phyloP scores from a whole-genome alignment of 176 grass and related monocot genomes.

The Rhipidocladum racemiflorum region DNA sequence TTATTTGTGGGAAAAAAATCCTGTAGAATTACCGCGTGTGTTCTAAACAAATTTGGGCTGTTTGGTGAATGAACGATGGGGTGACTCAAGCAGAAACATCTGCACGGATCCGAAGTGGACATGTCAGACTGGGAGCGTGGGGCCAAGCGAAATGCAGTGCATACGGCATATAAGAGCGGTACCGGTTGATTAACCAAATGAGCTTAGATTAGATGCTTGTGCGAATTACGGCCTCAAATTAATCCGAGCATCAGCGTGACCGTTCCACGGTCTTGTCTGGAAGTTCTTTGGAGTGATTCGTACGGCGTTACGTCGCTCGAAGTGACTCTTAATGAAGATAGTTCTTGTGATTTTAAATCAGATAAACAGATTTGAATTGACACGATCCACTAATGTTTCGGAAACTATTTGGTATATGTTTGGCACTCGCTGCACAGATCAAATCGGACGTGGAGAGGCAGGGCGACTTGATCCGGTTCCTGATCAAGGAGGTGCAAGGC shows the following conservation, averaged over 20 bases:
- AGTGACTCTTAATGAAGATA: background rate
- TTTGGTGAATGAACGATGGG: background rate
- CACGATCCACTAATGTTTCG: background rate
- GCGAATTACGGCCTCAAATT: background rate
- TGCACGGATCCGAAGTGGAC: background rate
- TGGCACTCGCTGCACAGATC: constrained; percentile 55
- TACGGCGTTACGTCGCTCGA: background rate
- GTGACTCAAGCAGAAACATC: background rate
- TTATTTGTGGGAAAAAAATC: background rate
- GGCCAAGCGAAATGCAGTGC: background rate
- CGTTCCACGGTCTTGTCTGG: background rate
- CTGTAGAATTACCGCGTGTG: background rate
- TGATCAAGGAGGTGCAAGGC: constrained; percentile 81
- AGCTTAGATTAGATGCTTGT: background rate
- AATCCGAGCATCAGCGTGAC: background rate
- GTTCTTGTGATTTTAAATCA: background rate
- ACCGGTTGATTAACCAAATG: background rate
- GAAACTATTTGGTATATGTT: background rate
- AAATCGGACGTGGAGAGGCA: constrained; percentile 86
- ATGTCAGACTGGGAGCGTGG: background rate
- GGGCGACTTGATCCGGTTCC: constrained; percentile 79
- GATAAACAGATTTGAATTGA: background rate
- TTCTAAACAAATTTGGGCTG: background rate
- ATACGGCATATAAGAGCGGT: background rate
- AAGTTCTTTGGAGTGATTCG: background rate